Base-by-base conservation (phyloP, 139 green algal genomes). In the Pleodorina starrii region DNA sequence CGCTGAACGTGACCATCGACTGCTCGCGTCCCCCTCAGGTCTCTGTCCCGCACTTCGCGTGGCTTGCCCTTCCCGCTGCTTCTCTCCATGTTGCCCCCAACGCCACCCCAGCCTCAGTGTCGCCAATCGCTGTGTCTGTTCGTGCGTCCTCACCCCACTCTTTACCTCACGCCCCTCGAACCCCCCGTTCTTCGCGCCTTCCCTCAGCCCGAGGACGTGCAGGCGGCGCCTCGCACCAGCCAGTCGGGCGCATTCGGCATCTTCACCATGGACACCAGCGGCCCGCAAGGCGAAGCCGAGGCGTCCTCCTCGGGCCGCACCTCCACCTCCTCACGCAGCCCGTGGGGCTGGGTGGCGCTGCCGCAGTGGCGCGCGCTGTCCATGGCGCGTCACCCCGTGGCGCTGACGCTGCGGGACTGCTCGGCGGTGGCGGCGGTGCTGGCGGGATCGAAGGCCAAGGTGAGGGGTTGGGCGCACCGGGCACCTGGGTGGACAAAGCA, bases 311-410 rank as follows among this genome's bases (percentile, higher is more conserved):
- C 77, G 29, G 60, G 21, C 32, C 29, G 29, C 23, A 12, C 5
- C 17, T 19, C 36, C 10, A 2, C 54, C 46, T 32, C 48, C 51
- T 38, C 21, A 48, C 42, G 12, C 54, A 42, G 5, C 19, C 43
- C 19, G 46, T 91, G 44, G 36, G 44, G 83, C 44, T 96, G 92
- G 92, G 92, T 95, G 91, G 91, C 92, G 29, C 88, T 98, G 88
- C 96, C 96, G 25, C 87, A 93, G 72, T 98, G 94, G 94, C 95
- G 94, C 51, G 89, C 94, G 16, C 86, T 98, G 50, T 85, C 93
- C 68, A 85, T 96, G 73, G 92, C 94, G 32, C 86, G 73, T 0
- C 80, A 92, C 32, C 96, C 96, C 0, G 93, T 96, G 79, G 95
- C 92, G 0, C 75, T 98, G 1, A 74, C 71, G 0, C 40, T 98